Evolutionary conservation across 805 yeast species (phyloP), one percentile per base, ranked within the genome.

Genomic region (Ogataea ganodermae): DNA sequence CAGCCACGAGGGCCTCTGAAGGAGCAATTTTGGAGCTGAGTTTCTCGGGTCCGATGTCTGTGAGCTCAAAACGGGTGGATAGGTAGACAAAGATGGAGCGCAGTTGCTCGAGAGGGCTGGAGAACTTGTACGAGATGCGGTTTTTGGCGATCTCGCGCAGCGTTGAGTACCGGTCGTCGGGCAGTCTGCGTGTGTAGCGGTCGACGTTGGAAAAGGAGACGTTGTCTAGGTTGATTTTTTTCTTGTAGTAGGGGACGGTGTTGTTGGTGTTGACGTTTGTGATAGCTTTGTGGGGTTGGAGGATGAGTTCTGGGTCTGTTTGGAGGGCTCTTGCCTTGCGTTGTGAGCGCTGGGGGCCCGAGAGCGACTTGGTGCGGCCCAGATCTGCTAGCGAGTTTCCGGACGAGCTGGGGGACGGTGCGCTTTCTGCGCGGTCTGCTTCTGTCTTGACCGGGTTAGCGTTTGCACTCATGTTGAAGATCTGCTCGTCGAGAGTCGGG

Each of bases 291-390:
- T 79, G 79, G 31, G 96, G 84, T 62, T 86, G 86, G 52, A 83
- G 60, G 45, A 86, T 74, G 23, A 84, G 64, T 51, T 81, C 78
- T 53, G 88, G 76, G 49, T 86, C 75, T 56, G 77, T 78, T 59
- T 79, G 73, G 35, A 84, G 65, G 16, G 77, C 83, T 46, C 89
- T 73, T 62, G 78, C 79, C 45, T 86, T 83, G 55, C 98, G 76
- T 13, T 75, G 71, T 44, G 82, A 84, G 49, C 86, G 81, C 51
- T 91, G 96, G 45, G 75, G 76, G 5, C 80, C 70, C 2, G 86
- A 78, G 20, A 89, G 67, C 0, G 95, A 78, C 52, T 81, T 83
- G 46, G 90, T 81, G 57, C 97, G 75, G 62, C 85, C 80, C 44
- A 90, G 65, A 55, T 83, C 91, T 16, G 37, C 12, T 33, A 23